Percentiles rank a stretch among this genome's conserved stretches.
These are phyloP conservation scores for Beta lomatogona DNA, from an alignment of 179 eudicot species.

Conservation along the genomic window DNA sequence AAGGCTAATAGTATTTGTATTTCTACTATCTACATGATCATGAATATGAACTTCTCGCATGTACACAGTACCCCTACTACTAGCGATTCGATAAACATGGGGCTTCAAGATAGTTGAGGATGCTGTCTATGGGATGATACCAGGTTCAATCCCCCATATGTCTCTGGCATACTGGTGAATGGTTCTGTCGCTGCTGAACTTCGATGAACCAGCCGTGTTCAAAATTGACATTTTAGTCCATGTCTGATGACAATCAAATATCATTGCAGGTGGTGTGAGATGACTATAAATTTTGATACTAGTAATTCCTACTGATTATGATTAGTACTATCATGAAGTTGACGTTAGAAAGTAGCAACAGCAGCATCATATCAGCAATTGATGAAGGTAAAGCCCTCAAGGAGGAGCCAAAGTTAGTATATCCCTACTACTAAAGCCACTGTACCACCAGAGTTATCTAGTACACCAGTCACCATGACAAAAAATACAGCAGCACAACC, in stretches of 20 bases:
- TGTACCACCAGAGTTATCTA: no score
- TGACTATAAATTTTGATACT: not conserved
- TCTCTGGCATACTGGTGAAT: conserved; percentile 85
- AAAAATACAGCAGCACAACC: no score
- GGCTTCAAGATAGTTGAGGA: conserved; percentile 1
- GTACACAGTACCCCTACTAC: not conserved
- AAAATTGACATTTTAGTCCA: conserved; percentile 91
- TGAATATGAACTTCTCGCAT: not conserved
- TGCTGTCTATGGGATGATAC: conserved; percentile 37
- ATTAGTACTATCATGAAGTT: no score
- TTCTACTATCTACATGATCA: not conserved
- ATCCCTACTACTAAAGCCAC: no score
- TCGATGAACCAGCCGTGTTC: conserved; percentile 82
- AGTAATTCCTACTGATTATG: not conserved
- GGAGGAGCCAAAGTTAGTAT: no score
- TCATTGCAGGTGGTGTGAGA: not conserved
- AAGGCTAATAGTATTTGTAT: not conserved
- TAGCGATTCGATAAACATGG: not conserved
- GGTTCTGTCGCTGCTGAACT: conserved; percentile 92
- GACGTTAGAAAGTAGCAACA: no score
- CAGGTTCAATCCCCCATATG: conserved; percentile 71
- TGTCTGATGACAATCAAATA: conserved; percentile 47
- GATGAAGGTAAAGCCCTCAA: no score
- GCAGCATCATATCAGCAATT: no score
- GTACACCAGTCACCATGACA: no score